These are phyloP conservation scores for Capsella rubella DNA, from an alignment of 441 rosid genomes.

Conservation along the genomic window DNA sequence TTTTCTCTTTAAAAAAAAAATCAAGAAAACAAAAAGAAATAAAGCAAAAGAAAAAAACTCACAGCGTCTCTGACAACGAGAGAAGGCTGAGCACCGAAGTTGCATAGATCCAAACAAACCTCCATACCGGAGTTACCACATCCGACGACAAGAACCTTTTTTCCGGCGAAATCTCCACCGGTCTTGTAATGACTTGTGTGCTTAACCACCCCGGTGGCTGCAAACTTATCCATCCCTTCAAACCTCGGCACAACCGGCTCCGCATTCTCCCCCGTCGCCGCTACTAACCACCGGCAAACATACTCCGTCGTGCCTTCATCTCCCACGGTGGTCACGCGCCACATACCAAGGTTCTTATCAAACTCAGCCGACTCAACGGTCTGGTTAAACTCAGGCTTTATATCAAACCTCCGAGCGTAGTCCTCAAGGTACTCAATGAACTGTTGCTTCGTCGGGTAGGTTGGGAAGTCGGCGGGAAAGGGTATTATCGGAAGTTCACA, in stretches of 20 bases:
- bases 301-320: constrained; percentile 50
- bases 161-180: constrained; percentile 64
- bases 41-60: constrained; percentile 31
- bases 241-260: constrained; percentile 66
- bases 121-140: constrained; percentile 89
- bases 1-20: constrained; percentile 15
- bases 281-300: constrained; percentile 66
- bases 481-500: constrained; percentile 50
- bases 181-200: constrained; percentile 64
- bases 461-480: constrained; percentile 46
- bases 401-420: constrained; percentile 44
- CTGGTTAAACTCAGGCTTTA: constrained; percentile 45
- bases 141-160: constrained; percentile 71
- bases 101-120: constrained; percentile 83
- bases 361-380: constrained; percentile 48
- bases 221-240: constrained; percentile 60
- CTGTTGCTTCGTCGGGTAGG: constrained; percentile 51
- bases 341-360: constrained; percentile 45
- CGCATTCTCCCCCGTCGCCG: constrained; percentile 86
- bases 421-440: constrained; percentile 46
- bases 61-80: constrained; percentile 76
- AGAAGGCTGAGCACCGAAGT: constrained; percentile 66
- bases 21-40: not conserved
- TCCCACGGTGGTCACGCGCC: constrained; percentile 57
- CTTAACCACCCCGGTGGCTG: constrained; percentile 47